Conservation (phyloP, 345 rosid genomes). For the Orychophragmus violaceus region DNA sequence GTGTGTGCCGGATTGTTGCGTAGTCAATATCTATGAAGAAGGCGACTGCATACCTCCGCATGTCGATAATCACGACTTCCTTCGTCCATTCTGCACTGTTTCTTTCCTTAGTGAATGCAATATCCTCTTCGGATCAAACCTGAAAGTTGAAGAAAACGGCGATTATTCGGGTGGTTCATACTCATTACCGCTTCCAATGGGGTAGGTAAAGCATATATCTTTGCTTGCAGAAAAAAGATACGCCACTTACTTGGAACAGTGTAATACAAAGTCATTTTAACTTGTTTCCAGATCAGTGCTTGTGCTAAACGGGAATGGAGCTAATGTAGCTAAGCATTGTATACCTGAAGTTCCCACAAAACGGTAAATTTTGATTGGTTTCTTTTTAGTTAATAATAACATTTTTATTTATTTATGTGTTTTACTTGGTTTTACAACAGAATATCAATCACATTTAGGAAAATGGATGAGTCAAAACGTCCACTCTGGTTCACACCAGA, state of each 20-base stretch:
- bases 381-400: neutral
- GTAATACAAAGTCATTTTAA: neutral
- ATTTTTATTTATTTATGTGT: neutral
- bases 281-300: slow-evolving; percentile 45
- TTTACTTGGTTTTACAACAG: slow-evolving; percentile 24
- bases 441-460: slow-evolving; percentile 90
- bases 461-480: slow-evolving; percentile 69
- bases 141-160: slow-evolving; percentile 41
- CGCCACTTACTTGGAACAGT: neutral
- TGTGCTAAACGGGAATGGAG: slow-evolving; percentile 50
- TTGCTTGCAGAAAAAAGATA: neutral
- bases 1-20: slow-evolving; percentile 53
- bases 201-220: slow-evolving; percentile 28
- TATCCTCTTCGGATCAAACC: slow-evolving; percentile 44
- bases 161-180: slow-evolving; percentile 42
- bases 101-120: slow-evolving; percentile 46
- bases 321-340: slow-evolving; percentile 53
- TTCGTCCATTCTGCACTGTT: slow-evolving; percentile 53
- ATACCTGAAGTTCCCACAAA: slow-evolving; percentile 47
- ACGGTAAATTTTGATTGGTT: slow-evolving; percentile 23
- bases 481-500: slow-evolving; percentile 59
- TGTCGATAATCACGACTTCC: slow-evolving; percentile 50
- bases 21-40: slow-evolving; percentile 57
- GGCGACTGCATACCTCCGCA: slow-evolving; percentile 71
- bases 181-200: slow-evolving; percentile 41